Evolutionary conservation across 2,329 filamentous ascomycete genomes (phyloP).

Genomic region (Bipolaris victoriae): DNA sequence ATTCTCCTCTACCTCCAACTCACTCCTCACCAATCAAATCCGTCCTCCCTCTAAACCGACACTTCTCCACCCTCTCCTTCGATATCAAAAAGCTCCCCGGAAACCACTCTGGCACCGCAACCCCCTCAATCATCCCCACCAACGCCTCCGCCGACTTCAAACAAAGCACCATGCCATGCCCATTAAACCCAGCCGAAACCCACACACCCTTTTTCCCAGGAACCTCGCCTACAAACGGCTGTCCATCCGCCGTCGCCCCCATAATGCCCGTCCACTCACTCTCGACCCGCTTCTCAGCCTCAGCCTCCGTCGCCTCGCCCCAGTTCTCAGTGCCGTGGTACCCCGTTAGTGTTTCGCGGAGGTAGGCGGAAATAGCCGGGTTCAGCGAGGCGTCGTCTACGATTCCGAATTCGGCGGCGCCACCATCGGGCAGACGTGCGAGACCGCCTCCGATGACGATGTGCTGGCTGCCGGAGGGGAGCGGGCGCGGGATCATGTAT

Average conservation of each 20-base stretch:
- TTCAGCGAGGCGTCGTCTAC: slow-evolving; percentile 64
- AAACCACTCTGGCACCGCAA: slow-evolving; percentile 57
- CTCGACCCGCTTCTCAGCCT: slow-evolving; percentile 34
- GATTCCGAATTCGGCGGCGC: slow-evolving; percentile 59
- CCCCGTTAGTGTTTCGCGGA: slow-evolving; percentile 50
- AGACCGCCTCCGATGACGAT: slow-evolving; percentile 69
- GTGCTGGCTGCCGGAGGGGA: slow-evolving; percentile 50
- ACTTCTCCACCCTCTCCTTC: slow-evolving; percentile 46
- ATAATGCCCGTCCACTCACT: slow-evolving; percentile 60
- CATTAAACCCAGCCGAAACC: slow-evolving; percentile 67
- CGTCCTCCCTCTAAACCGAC: background rate
- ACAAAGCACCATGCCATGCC: slow-evolving; percentile 69
- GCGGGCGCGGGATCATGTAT: slow-evolving; percentile 67
- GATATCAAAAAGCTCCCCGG: slow-evolving; percentile 59
- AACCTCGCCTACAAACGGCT: slow-evolving; percentile 56
- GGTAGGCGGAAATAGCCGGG: slow-evolving; percentile 57
- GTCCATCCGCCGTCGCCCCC: slow-evolving; percentile 58
- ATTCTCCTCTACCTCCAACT: too few relatives aligned
- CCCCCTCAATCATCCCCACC: slow-evolving; percentile 59
- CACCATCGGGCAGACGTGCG: slow-evolving; percentile 50
- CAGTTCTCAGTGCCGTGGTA: slow-evolving; percentile 59
- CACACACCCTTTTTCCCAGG: slow-evolving; percentile 57
- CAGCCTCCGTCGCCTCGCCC: slow-evolving; percentile 36
- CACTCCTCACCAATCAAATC: background rate
- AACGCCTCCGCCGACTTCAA: slow-evolving; percentile 66